A percentile compares a stretch with the other conserved stretches of the same genome.
Conservation (phyloP, 1,284 basidiomycete species). For the Quambalaria eucalypti region DNA sequence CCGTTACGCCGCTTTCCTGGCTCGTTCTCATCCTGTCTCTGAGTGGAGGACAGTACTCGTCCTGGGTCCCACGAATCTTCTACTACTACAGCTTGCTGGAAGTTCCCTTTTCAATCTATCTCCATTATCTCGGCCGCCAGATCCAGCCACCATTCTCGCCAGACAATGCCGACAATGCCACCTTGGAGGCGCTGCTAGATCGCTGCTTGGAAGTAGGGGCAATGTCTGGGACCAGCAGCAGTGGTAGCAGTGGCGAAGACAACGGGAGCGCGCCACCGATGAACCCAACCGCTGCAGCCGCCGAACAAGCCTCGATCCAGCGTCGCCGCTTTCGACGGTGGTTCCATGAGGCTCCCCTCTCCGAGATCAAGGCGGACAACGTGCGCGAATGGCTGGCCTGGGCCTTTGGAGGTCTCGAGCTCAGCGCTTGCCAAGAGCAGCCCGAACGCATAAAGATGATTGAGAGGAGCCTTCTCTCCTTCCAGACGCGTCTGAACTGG, state of each 20-base stretch:
- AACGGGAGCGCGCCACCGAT: conserved; percentile 1
- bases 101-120: conserved; percentile 15
- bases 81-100: conserved; percentile 7
- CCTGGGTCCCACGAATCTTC: conserved; percentile 3
- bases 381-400: conserved; percentile 16
- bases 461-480: conserved; percentile 5
- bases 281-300: neutral
- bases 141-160: conserved; percentile 1
- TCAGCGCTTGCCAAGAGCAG: conserved; percentile 1
- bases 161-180: conserved; percentile 3
- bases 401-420: conserved; percentile 11
- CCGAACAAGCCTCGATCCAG: neutral
- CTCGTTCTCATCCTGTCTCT: neutral
- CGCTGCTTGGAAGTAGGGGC: conserved; percentile 12
- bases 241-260: neutral
- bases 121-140: conserved; percentile 4
- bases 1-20: conserved; percentile 11
- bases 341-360: conserved; percentile 8
- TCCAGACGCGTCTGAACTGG: conserved; percentile 5
- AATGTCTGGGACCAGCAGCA: neutral
- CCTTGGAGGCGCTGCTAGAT: conserved; percentile 5
- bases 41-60: neutral
- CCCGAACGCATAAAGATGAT: conserved; percentile 5
- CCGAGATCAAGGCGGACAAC: conserved; percentile 14
- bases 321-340: conserved; percentile 3